phyloP scores from a whole-genome alignment of 2,329 filamentous ascomycete genomes.

The Microdochium nivale region DNA sequence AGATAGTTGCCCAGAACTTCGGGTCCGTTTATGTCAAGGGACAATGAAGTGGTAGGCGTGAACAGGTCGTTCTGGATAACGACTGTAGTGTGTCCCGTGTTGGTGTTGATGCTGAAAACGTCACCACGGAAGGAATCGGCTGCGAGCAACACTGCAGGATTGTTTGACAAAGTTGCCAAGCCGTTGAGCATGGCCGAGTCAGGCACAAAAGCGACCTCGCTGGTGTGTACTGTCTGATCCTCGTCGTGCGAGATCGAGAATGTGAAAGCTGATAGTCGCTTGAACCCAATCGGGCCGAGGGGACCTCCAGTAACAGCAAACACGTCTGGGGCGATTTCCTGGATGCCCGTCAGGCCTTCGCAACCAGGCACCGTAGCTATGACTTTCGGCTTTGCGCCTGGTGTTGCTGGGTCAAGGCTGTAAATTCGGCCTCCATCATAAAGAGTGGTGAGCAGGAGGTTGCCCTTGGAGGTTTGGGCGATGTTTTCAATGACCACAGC shows the following conservation, averaged over 20 bases:
- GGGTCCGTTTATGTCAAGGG: slow-evolving; percentile 25
- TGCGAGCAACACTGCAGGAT: slow-evolving; percentile 9
- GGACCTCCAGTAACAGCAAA: slow-evolving; percentile 9
- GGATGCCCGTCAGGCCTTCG: slow-evolving; percentile 6
- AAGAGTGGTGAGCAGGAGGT: slow-evolving; percentile 17
- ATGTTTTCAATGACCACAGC: slow-evolving; percentile 19
- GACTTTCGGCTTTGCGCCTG: background rate
- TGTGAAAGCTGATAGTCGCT: slow-evolving; percentile 1
- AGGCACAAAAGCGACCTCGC: slow-evolving; percentile 8
- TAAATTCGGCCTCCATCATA: slow-evolving; percentile 3
- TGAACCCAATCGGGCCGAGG: background rate
- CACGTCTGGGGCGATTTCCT: slow-evolving; percentile 8
- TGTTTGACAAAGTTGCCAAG: slow-evolving; percentile 8
- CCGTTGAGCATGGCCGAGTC: slow-evolving; percentile 13
- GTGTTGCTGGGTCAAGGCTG: slow-evolving; percentile 1
- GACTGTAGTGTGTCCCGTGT: slow-evolving; percentile 8
- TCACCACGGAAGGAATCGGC: slow-evolving; percentile 15
- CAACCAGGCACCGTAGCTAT: slow-evolving; percentile 4
- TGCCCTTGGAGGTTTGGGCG: slow-evolving; percentile 18
- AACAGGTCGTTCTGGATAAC: slow-evolving; percentile 7
- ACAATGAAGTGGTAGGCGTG: slow-evolving; percentile 10
- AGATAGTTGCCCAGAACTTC: slow-evolving; percentile 34
- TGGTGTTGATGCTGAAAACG: slow-evolving; percentile 15
- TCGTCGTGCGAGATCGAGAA: slow-evolving; percentile 1
- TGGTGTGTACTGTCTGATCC: background rate